Conservation (phyloP, 2,329 filamentous ascomycete species). For the Cytospora chrysosperma region DNA sequence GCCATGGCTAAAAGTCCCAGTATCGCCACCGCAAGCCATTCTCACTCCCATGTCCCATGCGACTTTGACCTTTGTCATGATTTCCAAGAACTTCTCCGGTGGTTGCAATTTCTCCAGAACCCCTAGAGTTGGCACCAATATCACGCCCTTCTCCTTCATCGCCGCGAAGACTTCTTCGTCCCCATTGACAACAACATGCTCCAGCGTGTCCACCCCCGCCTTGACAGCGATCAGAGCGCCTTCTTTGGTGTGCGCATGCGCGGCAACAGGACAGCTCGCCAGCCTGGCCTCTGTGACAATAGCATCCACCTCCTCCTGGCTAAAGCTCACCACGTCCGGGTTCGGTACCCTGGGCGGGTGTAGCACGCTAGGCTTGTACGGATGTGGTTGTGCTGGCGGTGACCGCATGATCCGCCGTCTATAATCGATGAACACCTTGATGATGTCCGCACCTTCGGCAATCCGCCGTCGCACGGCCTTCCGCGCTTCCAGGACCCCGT, state of each 20-base stretch:
- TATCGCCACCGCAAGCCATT: slow-evolving; percentile 49
- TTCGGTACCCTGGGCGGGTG: slow-evolving; percentile 33
- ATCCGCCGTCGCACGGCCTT: slow-evolving; percentile 42
- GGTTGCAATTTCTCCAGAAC: slow-evolving; percentile 37
- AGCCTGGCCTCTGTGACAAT: slow-evolving; percentile 44
- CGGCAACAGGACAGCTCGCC: slow-evolving; percentile 38
- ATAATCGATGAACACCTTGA: slow-evolving; percentile 42
- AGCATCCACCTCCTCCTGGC: slow-evolving; percentile 44
- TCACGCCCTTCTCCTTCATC: slow-evolving; percentile 44
- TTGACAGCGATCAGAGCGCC: slow-evolving; percentile 41
- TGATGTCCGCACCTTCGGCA: slow-evolving; percentile 43
- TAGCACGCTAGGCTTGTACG: not conserved
- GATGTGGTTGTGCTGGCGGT: not conserved
- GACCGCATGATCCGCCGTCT: not conserved
- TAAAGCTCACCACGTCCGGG: slow-evolving; percentile 39
- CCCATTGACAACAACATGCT: slow-evolving; percentile 33
- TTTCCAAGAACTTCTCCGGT: slow-evolving; percentile 26
- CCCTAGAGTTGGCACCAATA: slow-evolving; percentile 50
- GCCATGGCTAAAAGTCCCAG: slow-evolving; percentile 49
- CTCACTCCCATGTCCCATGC: slow-evolving; percentile 46
- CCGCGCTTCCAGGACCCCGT: slow-evolving; percentile 35
- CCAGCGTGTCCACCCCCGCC: slow-evolving; percentile 42
- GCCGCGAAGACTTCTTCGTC: slow-evolving; percentile 8
- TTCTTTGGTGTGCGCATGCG: slow-evolving; percentile 38
- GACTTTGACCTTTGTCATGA: slow-evolving; percentile 39